Percentiles rank a stretch among this genome's conserved stretches.
These are phyloP conservation scores for Aschersonia sp. DNA, from an alignment of 2,329 filamentous ascomycete species.

Conservation along the genomic window DNA sequence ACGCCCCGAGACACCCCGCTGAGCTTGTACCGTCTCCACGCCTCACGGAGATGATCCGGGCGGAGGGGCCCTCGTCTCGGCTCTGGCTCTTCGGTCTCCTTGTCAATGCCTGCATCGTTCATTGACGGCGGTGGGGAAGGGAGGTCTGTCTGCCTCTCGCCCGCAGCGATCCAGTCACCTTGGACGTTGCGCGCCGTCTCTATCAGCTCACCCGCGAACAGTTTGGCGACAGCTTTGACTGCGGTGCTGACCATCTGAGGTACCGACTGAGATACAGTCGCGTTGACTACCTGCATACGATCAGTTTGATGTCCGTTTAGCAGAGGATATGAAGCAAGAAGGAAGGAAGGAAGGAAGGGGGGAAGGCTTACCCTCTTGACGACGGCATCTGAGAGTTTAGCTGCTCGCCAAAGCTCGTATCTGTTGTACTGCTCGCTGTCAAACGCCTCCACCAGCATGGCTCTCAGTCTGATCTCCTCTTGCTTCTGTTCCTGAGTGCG, in stretches of 20 bases:
- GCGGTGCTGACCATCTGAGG: constrained; percentile 58
- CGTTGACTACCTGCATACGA: constrained; percentile 50
- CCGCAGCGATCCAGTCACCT: constrained; percentile 50
- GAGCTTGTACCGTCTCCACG: constrained; percentile 51
- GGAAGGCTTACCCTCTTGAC: constrained; percentile 44
- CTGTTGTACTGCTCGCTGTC: constrained; percentile 51
- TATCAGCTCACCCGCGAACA: constrained; percentile 63
- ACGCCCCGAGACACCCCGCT: constrained; percentile 48
- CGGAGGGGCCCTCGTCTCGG: constrained; percentile 42
- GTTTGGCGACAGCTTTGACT: constrained; percentile 63
- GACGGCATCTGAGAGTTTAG: constrained; percentile 52
- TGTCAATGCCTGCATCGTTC: constrained; percentile 16
- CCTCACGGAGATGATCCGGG: constrained; percentile 62
- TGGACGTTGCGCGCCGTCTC: constrained; percentile 58
- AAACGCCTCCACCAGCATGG: constrained; percentile 50
- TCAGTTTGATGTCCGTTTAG: neutral
- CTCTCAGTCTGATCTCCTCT: constrained; percentile 40
- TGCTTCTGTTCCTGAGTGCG: constrained; percentile 54
- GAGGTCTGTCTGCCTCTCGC: constrained; percentile 41
- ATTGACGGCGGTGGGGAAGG: constrained; percentile 25
- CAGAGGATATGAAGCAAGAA: neutral
- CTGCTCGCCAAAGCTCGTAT: constrained; percentile 56
- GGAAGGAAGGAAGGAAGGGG: neutral
- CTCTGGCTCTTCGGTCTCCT: constrained; percentile 11
- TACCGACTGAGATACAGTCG: constrained; percentile 66